Base-by-base conservation (phyloP, 768 basidiomycete species). In the Hysterangium stoloniferum region DNA sequence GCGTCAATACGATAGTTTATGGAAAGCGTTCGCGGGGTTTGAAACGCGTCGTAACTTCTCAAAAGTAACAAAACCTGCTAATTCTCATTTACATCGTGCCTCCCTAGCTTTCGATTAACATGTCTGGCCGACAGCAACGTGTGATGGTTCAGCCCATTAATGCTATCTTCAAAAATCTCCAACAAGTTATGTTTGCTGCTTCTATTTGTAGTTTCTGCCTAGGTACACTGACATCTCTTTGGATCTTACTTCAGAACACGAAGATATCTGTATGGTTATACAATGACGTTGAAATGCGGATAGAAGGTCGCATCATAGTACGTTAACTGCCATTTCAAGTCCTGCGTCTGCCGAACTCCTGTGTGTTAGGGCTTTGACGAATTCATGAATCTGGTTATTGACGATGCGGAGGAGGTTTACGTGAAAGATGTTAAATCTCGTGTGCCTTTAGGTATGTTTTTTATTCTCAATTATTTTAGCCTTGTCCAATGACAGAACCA, bases 141-240 rank as follows among this genome's bases (percentile, higher is more conserved):
- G 94, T 97, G 77, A 92, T 97, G 91, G 95, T 97, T 54, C 95
- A 97, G 71, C 93, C 93, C 82, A 96, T 96, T 83, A 95, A 95
- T 73, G 87, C 95, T 56, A 96, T 96, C 68, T 96, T 96, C 78
- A 94, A 95, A 83, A 90, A 95, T 70, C 75, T 96, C 27, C 93
- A 95, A 64, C 82, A 87, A 70, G 90, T 84, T 41, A 43, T 64
- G 40, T 36, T 20, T 22, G 25, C 54, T 44, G 25, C 52, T 12
- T 48, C 37, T 27, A 24, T 29, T 32, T n/a, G 31, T 50, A 55
- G 57, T 40, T 19, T n/a, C 45, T 52, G 34, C 15, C 13, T 34
- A 12, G 29, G 6, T 17, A 31, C 3, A 22, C 33, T 59, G 15
- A 52, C 27, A 53, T 27, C 37, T 37, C 28, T 28, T 44, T 44